Percentiles rank a stretch among this genome's conserved stretches.
phyloP scores from a whole-genome alignment of 2,329 filamentous ascomycete species.

The Fusarium abutilonis region DNA sequence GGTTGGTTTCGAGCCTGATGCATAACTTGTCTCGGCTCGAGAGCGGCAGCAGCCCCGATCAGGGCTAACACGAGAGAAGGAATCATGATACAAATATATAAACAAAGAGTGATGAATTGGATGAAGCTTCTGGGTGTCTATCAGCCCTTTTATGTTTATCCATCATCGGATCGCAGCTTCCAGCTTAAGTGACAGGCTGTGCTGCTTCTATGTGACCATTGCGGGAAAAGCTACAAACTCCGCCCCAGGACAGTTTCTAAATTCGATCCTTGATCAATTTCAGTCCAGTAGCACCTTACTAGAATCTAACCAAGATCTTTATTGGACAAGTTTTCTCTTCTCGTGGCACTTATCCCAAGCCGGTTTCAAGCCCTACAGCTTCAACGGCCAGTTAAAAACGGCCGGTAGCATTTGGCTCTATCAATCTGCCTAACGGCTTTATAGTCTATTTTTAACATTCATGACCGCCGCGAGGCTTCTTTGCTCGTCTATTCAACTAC shows the following conservation, averaged over 20 bases:
- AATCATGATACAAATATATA: constrained; percentile 26
- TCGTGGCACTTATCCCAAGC: background rate
- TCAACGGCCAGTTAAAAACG: constrained; percentile 5
- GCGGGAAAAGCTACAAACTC: too few species aligned
- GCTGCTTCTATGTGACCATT: background rate
- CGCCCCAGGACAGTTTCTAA: too few species aligned
- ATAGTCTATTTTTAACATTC: constrained; percentile 24
- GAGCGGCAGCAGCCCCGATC: constrained; percentile 28
- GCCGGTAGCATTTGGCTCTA: background rate
- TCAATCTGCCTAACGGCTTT: constrained; percentile 12
- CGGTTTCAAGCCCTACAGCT: constrained; percentile 12
- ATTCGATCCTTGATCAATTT: too few species aligned
- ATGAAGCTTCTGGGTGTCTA: background rate
- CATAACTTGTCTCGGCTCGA: constrained; percentile 39
- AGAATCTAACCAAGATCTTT: too few species aligned
- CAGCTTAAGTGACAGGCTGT: constrained; percentile 10
- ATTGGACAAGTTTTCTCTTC: too few species aligned
- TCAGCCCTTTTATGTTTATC: constrained; percentile 30
- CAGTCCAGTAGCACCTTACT: too few species aligned
- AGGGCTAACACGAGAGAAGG: constrained; percentile 35
- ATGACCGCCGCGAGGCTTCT: constrained; percentile 5
- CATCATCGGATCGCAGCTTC: background rate
- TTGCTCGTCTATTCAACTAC: constrained; percentile 2
- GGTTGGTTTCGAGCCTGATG: constrained; percentile 31
- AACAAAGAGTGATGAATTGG: constrained; percentile 11